Base-by-base conservation (phyloP, 108 stramenopile genomes). In the Cylindrotheca fusiformis region DNA sequence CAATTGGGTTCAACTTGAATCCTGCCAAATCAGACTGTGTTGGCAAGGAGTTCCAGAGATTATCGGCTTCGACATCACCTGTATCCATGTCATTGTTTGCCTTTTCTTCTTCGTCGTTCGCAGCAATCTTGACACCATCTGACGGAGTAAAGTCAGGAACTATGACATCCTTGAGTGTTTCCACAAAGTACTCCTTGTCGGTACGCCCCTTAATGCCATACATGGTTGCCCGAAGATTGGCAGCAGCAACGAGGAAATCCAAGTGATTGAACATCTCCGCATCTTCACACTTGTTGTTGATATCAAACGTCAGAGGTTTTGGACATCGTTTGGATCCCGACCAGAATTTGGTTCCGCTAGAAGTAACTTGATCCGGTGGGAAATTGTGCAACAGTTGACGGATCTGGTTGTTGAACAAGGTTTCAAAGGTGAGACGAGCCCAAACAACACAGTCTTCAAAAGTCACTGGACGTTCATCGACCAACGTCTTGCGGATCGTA, bases 101-200 rank as follows among this genome's bases (percentile, higher is more conserved):
- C 67, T 90, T 79, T 27, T 82, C 87, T 81, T 97, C 92, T 30
- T 85, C 95, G 62, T 98, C 99, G 23, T 94, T 94, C 25, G 95
- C 88, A 17, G 97, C 94, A 72, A 99, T 99, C 81, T 97, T 98
- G 48, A 97, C 87, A 30, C 99, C 97, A 26, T 95, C 94, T 46
- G 70, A 45, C 23, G 98, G 98, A 58, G 73, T 64, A 57, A 97
- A 99, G 50, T 94, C 96, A 47, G 97, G 97, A 1, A 98, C 95
- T 31, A 91, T 93, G 30, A 97, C 89, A 73, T 91, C 85, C 62
- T 79, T 77, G 28, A 98, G 72, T 48, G 73, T 71, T 23, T 78
- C 66, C 2, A 69, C 60, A 63, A 96, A 88, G 64, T 81, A 91
- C 4, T 80, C 87, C 49, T 84, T 85, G 59, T 93, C 95, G 48